Evolutionary conservation across 2,329 filamentous ascomycete species (phyloP).

Genomic region (Trichoderma breve): DNA sequence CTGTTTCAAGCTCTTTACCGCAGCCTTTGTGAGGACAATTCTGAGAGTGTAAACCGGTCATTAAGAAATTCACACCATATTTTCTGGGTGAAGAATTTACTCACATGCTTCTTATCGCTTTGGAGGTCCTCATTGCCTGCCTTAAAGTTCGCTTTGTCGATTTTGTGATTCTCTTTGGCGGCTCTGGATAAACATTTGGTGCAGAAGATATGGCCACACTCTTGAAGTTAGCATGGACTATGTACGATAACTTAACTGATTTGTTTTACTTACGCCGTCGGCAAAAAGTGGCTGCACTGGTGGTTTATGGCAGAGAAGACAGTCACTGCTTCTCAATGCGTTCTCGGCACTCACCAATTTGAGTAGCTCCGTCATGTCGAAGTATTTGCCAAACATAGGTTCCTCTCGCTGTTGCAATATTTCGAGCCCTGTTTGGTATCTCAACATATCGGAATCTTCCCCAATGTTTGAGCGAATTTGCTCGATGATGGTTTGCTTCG

Average conservation of each 20-base stretch:
- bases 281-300: neutral
- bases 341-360: conserved; percentile 22
- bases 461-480: neutral
- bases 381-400: conserved; percentile 22
- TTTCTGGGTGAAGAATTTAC: neutral
- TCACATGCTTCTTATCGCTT: neutral
- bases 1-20: neutral
- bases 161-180: neutral
- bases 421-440: conserved; percentile 22
- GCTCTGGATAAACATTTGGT: conserved; percentile 21
- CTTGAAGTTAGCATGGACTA: conserved; percentile 15
- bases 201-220: conserved; percentile 39
- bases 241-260: too few relatives aligned
- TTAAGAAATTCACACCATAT: neutral
- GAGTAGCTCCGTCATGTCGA: conserved; percentile 25
- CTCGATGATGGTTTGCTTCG: neutral
- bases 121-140: too few relatives aligned
- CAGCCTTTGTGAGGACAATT: neutral
- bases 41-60: neutral
- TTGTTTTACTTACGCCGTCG: conserved; percentile 12
- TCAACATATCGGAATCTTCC: conserved; percentile 16
- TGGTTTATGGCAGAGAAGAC: conserved; percentile 13
- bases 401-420: neutral
- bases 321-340: neutral
- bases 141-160: neutral